Conservation (phyloP, 345 rosid species). For the Moringa oleifera region DNA sequence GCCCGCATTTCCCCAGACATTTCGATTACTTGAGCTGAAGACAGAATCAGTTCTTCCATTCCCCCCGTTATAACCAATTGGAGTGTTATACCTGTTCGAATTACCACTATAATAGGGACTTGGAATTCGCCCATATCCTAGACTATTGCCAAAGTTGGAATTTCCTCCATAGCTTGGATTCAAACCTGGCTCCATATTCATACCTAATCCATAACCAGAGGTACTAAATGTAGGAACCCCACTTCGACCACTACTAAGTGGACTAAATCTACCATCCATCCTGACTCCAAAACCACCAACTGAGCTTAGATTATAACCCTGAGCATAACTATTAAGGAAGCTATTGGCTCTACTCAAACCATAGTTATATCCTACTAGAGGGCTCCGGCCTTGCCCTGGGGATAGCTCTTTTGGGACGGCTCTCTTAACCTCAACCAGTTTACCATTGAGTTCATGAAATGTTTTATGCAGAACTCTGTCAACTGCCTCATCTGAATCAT, state of each 20-base stretch:
- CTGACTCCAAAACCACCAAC: constrained; percentile 56
- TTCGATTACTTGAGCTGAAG: constrained; percentile 50
- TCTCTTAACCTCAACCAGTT: constrained; percentile 97
- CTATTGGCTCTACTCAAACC: constrained; percentile 57
- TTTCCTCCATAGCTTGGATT: constrained; percentile 57
- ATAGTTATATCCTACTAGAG: constrained; percentile 58
- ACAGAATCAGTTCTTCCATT: constrained; percentile 52
- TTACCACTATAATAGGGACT: constrained; percentile 51
- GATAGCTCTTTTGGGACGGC: constrained; percentile 93
- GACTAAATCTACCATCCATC: constrained; percentile 74
- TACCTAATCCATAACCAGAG: constrained; percentile 59
- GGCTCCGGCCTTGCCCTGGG: constrained; percentile 62
- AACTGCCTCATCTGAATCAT: constrained; percentile 86
- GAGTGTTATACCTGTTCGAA: constrained; percentile 63
- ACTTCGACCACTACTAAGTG: constrained; percentile 56
- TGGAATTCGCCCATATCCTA: constrained; percentile 58
- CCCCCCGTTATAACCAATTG: constrained; percentile 52
- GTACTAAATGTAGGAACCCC: constrained; percentile 50
- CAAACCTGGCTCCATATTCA: constrained; percentile 66
- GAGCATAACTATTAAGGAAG: constrained; percentile 66
- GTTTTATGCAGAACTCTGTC: constrained; percentile 81
- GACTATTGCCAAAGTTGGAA: constrained; percentile 49
- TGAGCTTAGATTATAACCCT: constrained; percentile 51
- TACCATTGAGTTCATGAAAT: constrained; percentile 94
- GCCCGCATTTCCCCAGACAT: constrained; percentile 81